Evolutionary conservation across 148 eudicot genomes (phyloP).

Genomic region (Rhododendron vialii): DNA sequence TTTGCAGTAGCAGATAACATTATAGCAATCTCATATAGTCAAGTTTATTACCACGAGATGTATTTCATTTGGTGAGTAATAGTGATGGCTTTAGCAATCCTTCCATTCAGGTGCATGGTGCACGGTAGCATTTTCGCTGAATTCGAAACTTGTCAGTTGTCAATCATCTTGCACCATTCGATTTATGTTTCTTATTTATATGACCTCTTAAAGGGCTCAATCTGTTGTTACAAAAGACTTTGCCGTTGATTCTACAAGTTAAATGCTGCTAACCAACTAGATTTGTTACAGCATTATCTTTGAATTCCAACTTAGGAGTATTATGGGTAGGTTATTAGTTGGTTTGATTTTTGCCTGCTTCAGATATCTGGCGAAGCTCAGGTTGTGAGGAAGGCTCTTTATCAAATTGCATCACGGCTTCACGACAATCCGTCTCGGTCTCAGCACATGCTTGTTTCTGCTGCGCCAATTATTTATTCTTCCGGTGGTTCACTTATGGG

Average conservation of each 20-base stretch:
- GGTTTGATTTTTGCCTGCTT: background rate
- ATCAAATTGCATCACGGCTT: conserved; percentile 74
- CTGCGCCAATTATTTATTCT: conserved; percentile 47
- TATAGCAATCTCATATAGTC: background rate
- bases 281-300: background rate
- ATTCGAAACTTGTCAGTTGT: background rate
- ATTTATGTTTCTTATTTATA: background rate
- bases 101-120: background rate
- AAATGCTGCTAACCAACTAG: background rate
- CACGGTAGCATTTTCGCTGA: background rate
- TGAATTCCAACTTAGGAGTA: background rate
- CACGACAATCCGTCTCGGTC: conserved; percentile 95
- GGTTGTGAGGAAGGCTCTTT: conserved; percentile 75
- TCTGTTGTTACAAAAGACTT: background rate
- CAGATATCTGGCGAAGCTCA: conserved; percentile 83
- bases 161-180: background rate
- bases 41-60: background rate
- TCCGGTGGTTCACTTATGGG: conserved; percentile 69
- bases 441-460: conserved; percentile 77
- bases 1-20: background rate
- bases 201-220: background rate
- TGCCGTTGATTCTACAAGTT: background rate
- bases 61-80: background rate
- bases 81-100: background rate
- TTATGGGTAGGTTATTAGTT: background rate